Conservation (phyloP, 768 basidiomycete genomes). For the Lentinula sp. region DNA sequence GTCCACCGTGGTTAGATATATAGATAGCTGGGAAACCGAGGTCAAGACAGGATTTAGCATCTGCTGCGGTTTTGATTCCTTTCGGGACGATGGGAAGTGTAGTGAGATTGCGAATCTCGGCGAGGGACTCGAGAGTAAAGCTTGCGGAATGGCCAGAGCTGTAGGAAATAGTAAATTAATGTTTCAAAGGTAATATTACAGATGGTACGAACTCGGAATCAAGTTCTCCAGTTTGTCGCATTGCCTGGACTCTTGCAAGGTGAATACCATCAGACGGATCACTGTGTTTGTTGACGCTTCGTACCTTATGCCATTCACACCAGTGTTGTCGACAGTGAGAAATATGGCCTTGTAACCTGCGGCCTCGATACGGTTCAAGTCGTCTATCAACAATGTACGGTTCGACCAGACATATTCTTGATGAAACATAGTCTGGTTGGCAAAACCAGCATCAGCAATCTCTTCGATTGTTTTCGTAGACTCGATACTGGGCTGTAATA, state of each 20-base stretch:
- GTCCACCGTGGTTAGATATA: slow-evolving; percentile 32
- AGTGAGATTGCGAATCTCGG: slow-evolving; percentile 18
- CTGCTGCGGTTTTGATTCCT: slow-evolving; percentile 22
- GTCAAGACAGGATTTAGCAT: slow-evolving; percentile 25
- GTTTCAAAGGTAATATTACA: not conserved
- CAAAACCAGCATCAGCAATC: slow-evolving; percentile 16
- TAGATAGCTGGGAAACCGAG: slow-evolving; percentile 33
- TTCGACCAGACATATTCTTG: slow-evolving; percentile 17
- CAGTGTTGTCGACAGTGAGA: slow-evolving; percentile 28
- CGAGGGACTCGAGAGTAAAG: slow-evolving; percentile 15
- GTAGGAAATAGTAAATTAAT: not conserved
- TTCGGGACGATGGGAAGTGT: slow-evolving; percentile 21
- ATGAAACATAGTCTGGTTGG: slow-evolving; percentile 20
- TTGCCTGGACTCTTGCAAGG: slow-evolving; percentile 11
- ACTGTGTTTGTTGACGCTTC: not conserved
- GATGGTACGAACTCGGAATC: slow-evolving; percentile 10
- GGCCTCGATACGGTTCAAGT: slow-evolving; percentile 18
- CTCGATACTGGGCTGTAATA: slow-evolving; percentile 18
- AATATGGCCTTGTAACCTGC: slow-evolving; percentile 25
- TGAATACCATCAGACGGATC: not conserved
- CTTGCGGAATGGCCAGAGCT: slow-evolving; percentile 18
- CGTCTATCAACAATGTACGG: slow-evolving; percentile 13
- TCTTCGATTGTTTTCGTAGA: slow-evolving; percentile 19
- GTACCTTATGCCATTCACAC: slow-evolving; percentile 19
- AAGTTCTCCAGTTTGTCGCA: slow-evolving; percentile 11